Base-by-base conservation (phyloP, 768 basidiomycete genomes). In the Tylopilus intermedius region DNA sequence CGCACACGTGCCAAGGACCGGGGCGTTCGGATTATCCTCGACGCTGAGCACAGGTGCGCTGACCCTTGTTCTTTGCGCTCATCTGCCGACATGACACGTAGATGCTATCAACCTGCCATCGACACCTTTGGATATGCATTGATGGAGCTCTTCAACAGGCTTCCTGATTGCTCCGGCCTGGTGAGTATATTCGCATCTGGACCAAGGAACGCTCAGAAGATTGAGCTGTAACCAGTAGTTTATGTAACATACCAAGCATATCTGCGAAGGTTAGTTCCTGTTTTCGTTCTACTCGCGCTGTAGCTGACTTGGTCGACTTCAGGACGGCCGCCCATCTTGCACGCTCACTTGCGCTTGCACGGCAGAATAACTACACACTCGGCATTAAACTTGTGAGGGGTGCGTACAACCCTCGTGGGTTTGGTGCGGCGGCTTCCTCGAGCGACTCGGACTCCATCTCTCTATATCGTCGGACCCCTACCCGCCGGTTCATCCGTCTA, bases 121-220 rank as follows among this genome's bases (percentile, higher is more conserved):
- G 18, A 95, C 66, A 87, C 88, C 0, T 79, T 87, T 50, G 81
- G 86, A 5, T 71, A 88, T 21, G 75, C 84, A 5, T 76, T 96
- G 18, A 89, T 88, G 76, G 78, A 81, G n/a, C 76, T 79, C 55
- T 95, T 88, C 71, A 95, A 96, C 70, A 75, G 69, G 51, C 53
- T 66, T 32, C 52, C 66, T 5, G 26, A 51, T 40, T 40, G 67
- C n/a, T 58, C 5, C 10, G 35, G 43, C 4, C 10, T 35, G 26
- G 10, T n/a, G n/a, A 18, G 18, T 18, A 18, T 18, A 18, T 18
- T 18, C 30, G 11, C 21, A 2, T 44, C 46, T 41, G 35, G 30
- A 42, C 3, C 50, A 11, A 52, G 14, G 5, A 27, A 40, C 13
- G 11, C 45, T 8, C 26, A 9, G 15, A 38, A 15, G 2, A 27